A percentile compares a stretch with the other conserved stretches of the same genome.
Conservation (phyloP, 805 yeast species). For the Zygoascus bituminiphila region DNA sequence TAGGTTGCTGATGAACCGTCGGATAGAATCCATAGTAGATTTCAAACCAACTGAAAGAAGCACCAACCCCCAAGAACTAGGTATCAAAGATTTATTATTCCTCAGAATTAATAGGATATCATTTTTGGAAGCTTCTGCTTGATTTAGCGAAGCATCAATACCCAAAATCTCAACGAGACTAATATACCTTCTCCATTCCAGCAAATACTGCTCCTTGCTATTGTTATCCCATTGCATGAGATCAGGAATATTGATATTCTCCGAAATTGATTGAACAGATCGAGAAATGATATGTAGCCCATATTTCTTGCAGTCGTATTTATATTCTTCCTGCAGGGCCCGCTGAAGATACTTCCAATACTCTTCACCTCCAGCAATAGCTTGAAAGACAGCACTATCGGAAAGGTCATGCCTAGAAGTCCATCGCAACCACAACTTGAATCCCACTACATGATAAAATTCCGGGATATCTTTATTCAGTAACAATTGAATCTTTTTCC, state of each 20-base stretch:
- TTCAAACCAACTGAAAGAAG: conserved; percentile 68
- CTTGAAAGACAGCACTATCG: conserved; percentile 6
- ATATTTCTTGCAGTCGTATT: conserved; percentile 63
- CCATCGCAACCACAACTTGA: conserved; percentile 19
- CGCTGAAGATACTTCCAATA: conserved; percentile 54
- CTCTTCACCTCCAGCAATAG: conserved; percentile 10
- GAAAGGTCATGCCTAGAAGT: conserved; percentile 1
- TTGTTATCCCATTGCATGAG: conserved; percentile 40
- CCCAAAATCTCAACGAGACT: conserved; percentile 76
- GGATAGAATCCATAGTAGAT: conserved; percentile 70
- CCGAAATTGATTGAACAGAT: conserved; percentile 39
- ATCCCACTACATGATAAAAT: conserved; percentile 10
- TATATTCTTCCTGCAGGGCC: conserved; percentile 42
- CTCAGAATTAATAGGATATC: conserved; percentile 52
- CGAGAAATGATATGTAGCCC: conserved; percentile 56
- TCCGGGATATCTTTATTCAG: not conserved
- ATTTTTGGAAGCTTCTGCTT: conserved; percentile 64
- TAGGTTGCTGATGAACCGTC: conserved; percentile 51
- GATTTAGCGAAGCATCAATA: conserved; percentile 79
- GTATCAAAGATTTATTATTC: conserved; percentile 40
- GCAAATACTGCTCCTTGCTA: conserved; percentile 28
- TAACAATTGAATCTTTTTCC: conserved; percentile 1
- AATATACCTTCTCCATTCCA: conserved; percentile 62
- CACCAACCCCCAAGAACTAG: conserved; percentile 64
- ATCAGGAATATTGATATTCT: conserved; percentile 28